Evolutionary conservation across 768 basidiomycete species (phyloP).

Genomic region (Grammothele lineata): DNA sequence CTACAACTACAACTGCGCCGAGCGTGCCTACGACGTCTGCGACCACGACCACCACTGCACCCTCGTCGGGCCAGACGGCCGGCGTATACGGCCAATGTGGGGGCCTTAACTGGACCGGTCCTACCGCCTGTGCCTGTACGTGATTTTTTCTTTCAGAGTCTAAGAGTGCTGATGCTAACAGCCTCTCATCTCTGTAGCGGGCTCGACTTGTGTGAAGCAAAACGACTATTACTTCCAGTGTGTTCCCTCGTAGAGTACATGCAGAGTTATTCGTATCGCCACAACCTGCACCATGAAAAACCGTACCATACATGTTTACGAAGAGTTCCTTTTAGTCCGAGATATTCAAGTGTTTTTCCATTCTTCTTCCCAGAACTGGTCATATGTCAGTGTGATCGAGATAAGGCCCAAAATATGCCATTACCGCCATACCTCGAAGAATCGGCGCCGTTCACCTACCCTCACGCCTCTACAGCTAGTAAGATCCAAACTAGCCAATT

Average conservation of each 20-base stretch:
- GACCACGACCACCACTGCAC: not conserved
- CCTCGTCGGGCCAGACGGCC: constrained; percentile 6
- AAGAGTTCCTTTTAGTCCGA: too few relatives aligned
- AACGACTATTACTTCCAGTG: constrained; percentile 47
- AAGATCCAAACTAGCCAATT: constrained; percentile 52
- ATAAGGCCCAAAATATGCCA: too few relatives aligned
- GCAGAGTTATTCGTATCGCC: not conserved
- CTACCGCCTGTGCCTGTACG: constrained; percentile 31
- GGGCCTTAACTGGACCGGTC: constrained; percentile 40
- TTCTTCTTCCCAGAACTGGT: constrained; percentile 29
- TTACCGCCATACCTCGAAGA: constrained; percentile 70
- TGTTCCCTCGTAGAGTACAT: constrained; percentile 22
- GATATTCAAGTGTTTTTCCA: constrained; percentile 18
- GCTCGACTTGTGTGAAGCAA: constrained; percentile 30
- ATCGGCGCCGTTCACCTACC: constrained; percentile 54
- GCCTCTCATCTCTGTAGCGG: constrained; percentile 2
- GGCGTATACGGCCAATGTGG: constrained; percentile 42
- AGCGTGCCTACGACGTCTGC: too few relatives aligned
- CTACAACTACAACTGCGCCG: not conserved
- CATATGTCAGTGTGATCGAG: too few relatives aligned
- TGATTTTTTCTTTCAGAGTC: not conserved
- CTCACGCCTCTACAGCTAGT: constrained; percentile 64
- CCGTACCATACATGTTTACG: too few relatives aligned
- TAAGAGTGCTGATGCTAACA: not conserved
- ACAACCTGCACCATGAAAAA: too few relatives aligned